phyloP scores from a whole-genome alignment of 1,284 basidiomycete species.

The Sanguinoderma infundibulare region DNA sequence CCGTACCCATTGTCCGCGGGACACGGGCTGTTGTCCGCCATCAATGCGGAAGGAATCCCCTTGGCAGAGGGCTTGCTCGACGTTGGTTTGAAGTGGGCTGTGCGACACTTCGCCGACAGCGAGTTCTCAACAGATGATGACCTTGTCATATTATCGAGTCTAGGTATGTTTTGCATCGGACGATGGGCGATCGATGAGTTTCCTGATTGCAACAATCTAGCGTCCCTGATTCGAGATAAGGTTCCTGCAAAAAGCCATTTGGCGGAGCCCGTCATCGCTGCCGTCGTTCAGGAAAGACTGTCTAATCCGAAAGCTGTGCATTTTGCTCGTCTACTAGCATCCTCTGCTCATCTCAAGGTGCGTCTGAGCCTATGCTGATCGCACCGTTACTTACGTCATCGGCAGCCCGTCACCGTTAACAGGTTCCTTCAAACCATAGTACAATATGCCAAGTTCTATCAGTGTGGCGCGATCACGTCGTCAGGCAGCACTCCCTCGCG shows the following conservation, averaged over 20 bases:
- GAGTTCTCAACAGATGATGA: slow-evolving; percentile 28
- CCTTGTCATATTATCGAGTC: neutral
- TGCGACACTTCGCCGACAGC: slow-evolving; percentile 43
- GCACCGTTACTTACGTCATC: slow-evolving; percentile 10
- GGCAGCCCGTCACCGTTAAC: slow-evolving; percentile 64
- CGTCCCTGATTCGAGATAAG: slow-evolving; percentile 2
- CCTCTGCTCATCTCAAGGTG: slow-evolving; percentile 63
- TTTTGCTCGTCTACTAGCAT: slow-evolving; percentile 52
- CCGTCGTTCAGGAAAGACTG: slow-evolving; percentile 66
- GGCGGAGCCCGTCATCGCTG: slow-evolving; percentile 77
- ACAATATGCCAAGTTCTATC: slow-evolving; percentile 63
- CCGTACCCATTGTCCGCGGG: slow-evolving; percentile 15
- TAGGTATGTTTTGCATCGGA: neutral
- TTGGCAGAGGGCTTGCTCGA: slow-evolving; percentile 45
- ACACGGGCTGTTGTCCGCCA: neutral
- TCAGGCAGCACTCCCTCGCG: slow-evolving; percentile 30
- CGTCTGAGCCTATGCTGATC: slow-evolving; percentile 14
- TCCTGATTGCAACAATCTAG: neutral
- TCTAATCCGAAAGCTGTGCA: slow-evolving; percentile 46
- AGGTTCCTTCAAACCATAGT: slow-evolving; percentile 64
- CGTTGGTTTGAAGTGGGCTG: slow-evolving; percentile 53
- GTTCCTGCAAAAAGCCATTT: slow-evolving; percentile 56
- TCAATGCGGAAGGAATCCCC: slow-evolving; percentile 2
- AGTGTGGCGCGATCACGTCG: slow-evolving; percentile 38
- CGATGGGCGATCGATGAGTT: neutral